Evolutionary conservation across 441 rosid species (phyloP), one percentile per base, ranked within the genome.

Genomic region (Adansonia madagascariensis): DNA sequence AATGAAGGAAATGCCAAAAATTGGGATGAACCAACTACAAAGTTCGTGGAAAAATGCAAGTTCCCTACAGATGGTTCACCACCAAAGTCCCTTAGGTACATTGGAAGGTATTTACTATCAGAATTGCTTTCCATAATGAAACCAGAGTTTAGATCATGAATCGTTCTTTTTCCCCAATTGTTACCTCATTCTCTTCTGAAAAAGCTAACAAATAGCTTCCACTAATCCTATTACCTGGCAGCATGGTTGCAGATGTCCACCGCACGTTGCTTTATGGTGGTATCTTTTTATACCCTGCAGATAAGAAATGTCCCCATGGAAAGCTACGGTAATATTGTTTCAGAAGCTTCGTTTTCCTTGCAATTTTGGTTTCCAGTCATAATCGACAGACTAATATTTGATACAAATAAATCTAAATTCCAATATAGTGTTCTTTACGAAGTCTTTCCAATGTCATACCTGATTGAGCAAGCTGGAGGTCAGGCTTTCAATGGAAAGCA

Each of bases 181-280:
- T 27, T 27, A 20, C 5, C 6, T 24, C 22, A 69, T 70, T 70
- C 60, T 70, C 8, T 50, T 70, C 20, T 15, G 35, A 35, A 46
- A 20, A 46, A 67, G 17, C 41, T 47, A 46, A 67, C 24, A 46
- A 69, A 24, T 47, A 1, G 47, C 15, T 31, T 59, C 43, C 35
- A 61, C 53, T 75, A 59, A 72, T 83, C 80, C 12, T 74, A 79
- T 73, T 74, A 20, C 31, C 24, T 43, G 66, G 46, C 87, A 90
- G 96, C 84, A 90, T 91, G 96, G 96, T 91, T 44, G 94, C 96
- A 27, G 96, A 91, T 81, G 87, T 91, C 57, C 94, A 90, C 78
- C 92, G 94, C 57, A 91, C 96, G 24, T 80, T 91, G 78, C 96
- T 91, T 22, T 91, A 90, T 75, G 94, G 92, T 24, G 96, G 96